Base-by-base conservation (phyloP, 1,139 yeast species). In the Saccharomycopsis hybrid region DNA sequence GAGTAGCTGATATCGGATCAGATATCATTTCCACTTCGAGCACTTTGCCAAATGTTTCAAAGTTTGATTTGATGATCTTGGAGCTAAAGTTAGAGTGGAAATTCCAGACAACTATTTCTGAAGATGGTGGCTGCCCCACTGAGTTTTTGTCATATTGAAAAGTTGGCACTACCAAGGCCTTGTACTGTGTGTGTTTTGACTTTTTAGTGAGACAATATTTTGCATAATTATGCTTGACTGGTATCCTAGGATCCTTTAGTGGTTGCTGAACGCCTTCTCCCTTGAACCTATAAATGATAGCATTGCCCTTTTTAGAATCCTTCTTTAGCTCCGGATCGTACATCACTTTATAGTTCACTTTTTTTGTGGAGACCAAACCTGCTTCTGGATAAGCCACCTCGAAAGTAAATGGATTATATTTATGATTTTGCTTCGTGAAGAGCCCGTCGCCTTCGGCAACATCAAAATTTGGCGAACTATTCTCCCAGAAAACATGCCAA, bases 1-100 rank as follows among this genome's bases (percentile, higher is more conserved):
- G 92, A 27, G 84, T 85, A 2, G 90, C 96, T 48, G 85, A 81
- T 24, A 73, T 71, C 1, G 94, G 88, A 60, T 90, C 95, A 55
- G 76, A 77, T 25, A 82, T 70, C 54, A 81, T 73, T 55, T 78
- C 78, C 50, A 85, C 69, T 41, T 77, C 80, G 4, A 69, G 65
- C 2, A 82, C 63, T 9, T 74, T 76, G 2, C 96, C 96, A 64
- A 72, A 85, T 37, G 75, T 67, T 42, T 72, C 71, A 55, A 88
- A 80, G 55, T 82, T 82, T 48, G 76, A 68, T 35, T 69, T 64
- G 53, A 81, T 60, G 58, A 74, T 66, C 57, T 72, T 24, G 57
- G 71, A 66, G 59, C 82, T 64, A 57, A 82, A 62, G 56, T 76
- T 58, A 61, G 75, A 55, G 55, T 76, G 65, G 66, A 82, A 68